Conservation (phyloP, 495 filamentous ascomycete species). For the Penicillium silybi region DNA sequence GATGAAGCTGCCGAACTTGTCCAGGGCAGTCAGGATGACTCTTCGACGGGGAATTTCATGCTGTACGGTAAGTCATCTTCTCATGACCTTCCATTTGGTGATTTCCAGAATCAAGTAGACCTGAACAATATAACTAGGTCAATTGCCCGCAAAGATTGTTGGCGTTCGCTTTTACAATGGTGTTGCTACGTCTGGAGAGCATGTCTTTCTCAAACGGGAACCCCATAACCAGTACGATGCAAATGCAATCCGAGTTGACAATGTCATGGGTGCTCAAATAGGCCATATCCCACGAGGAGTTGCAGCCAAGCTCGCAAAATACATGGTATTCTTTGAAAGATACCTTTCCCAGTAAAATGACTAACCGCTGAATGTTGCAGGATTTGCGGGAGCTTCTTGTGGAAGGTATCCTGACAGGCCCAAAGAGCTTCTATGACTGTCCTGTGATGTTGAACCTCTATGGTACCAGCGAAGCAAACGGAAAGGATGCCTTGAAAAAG, state of each 20-base stretch:
- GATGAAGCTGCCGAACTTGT: constrained; percentile 30
- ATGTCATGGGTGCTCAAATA: constrained; percentile 74
- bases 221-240: constrained; percentile 68
- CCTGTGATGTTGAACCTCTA: constrained; percentile 65
- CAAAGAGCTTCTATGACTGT: constrained; percentile 62
- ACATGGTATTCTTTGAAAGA: constrained; percentile 49
- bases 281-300: constrained; percentile 69
- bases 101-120: background rate
- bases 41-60: constrained; percentile 38
- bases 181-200: constrained; percentile 65
- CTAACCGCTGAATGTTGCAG: constrained; percentile 31
- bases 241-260: constrained; percentile 78
- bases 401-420: constrained; percentile 64
- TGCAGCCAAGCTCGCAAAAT: constrained; percentile 67
- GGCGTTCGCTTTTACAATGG: constrained; percentile 78
- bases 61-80: constrained; percentile 44
- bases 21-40: constrained; percentile 38
- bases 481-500: constrained; percentile 49
- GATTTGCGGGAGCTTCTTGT: constrained; percentile 51
- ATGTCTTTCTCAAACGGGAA: constrained; percentile 64
- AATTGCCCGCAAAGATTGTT: constrained; percentile 64
- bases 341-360: background rate
- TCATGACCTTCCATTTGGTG: background rate
- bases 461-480: constrained; percentile 54
- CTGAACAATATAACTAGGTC: constrained; percentile 21